Conservation (phyloP, 2,329 filamentous ascomycete genomes). For the Penicillium hordei region DNA sequence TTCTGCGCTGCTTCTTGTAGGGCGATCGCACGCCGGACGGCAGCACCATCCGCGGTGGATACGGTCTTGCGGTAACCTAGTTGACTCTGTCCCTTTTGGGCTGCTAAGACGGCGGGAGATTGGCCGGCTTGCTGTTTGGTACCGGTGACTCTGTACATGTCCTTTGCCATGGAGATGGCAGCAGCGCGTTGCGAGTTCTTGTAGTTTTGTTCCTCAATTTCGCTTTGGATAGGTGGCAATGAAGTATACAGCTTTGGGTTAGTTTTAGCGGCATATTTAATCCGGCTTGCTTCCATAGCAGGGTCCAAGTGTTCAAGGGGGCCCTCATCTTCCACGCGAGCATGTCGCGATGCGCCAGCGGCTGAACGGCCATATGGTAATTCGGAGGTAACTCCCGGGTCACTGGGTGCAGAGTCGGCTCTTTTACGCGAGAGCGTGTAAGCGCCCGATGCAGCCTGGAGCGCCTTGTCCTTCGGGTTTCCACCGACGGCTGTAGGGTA, state of each 20-base stretch:
- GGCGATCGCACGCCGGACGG: conserved; percentile 37
- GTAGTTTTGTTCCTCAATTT: conserved; percentile 71
- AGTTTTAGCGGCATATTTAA: conserved; percentile 64
- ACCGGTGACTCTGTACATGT: conserved; percentile 70
- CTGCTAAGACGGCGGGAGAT: conserved; percentile 26
- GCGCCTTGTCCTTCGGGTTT: conserved; percentile 58
- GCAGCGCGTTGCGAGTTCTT: conserved; percentile 75
- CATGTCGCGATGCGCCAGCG: conserved; percentile 65
- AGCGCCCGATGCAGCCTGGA: conserved; percentile 76
- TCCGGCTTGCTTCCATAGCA: conserved; percentile 57
- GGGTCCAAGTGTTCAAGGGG: conserved; percentile 47
- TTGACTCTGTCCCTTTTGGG: conserved; percentile 38
- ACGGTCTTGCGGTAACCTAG: conserved; percentile 34
- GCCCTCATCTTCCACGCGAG: conserved; percentile 40
- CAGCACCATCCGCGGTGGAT: conserved; percentile 25
- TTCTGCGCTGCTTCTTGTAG: conserved; percentile 86
- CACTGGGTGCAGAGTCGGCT: conserved; percentile 61
- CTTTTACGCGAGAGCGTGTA: conserved; percentile 62
- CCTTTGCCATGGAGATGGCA: conserved; percentile 83
- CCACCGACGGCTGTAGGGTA: conserved; percentile 52
- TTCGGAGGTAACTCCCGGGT: conserved; percentile 50
- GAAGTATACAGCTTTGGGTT: conserved; percentile 79
- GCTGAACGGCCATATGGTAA: conserved; percentile 64
- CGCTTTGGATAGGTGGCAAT: conserved; percentile 67
- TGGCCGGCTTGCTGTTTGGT: conserved; percentile 29